These are phyloP conservation scores for Pseudopyricularia javanii DNA, from an alignment of 2,329 filamentous ascomycete genomes.

Conservation along the genomic window DNA sequence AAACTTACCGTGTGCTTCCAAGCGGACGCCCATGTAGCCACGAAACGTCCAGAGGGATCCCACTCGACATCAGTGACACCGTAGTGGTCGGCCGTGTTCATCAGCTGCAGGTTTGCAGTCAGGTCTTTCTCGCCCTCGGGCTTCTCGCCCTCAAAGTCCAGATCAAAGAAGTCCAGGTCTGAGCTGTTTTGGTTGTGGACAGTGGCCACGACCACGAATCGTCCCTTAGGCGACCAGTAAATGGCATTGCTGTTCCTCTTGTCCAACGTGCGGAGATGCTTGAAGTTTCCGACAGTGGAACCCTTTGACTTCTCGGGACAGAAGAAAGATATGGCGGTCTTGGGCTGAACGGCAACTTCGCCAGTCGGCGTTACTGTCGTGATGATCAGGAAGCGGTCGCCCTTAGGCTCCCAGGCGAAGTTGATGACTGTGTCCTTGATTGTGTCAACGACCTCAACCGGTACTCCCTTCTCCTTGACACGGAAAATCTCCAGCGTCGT, in stretches of 20 bases:
- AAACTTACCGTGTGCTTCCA: slow-evolving; percentile 87
- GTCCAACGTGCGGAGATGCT: slow-evolving; percentile 85
- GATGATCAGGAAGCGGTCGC: slow-evolving; percentile 93
- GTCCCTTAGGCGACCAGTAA: slow-evolving; percentile 94
- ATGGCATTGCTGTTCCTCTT: slow-evolving; percentile 99
- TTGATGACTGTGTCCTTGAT: slow-evolving; percentile 99
- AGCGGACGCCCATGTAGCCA: slow-evolving; percentile 82
- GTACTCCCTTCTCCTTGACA: slow-evolving; percentile 91
- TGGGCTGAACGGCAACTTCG: slow-evolving; percentile 72
- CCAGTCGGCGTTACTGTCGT: slow-evolving; percentile 76
- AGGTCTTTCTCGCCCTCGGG: slow-evolving; percentile 87
- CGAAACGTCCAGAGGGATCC: slow-evolving; percentile 92
- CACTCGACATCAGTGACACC: slow-evolving; percentile 96
- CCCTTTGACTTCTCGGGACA: slow-evolving; percentile 91
- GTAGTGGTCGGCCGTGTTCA: slow-evolving; percentile 91
- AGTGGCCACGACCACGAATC: slow-evolving; percentile 89
- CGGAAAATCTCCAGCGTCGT: slow-evolving; percentile 99
- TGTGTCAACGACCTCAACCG: slow-evolving; percentile 92
- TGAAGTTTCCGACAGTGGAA: slow-evolving; percentile 76
- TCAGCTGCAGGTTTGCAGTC: slow-evolving; percentile 85
- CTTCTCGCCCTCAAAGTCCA: slow-evolving; percentile 97
- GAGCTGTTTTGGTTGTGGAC: slow-evolving; percentile 88
- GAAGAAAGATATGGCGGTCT: slow-evolving; percentile 93
- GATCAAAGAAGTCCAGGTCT: slow-evolving; percentile 93
- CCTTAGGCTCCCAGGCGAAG: slow-evolving; percentile 98